Evolutionary conservation across 1,139 yeast species (phyloP), one percentile per base, ranked within the genome.

Genomic region (Nakaseomyces uthaithaninus): DNA sequence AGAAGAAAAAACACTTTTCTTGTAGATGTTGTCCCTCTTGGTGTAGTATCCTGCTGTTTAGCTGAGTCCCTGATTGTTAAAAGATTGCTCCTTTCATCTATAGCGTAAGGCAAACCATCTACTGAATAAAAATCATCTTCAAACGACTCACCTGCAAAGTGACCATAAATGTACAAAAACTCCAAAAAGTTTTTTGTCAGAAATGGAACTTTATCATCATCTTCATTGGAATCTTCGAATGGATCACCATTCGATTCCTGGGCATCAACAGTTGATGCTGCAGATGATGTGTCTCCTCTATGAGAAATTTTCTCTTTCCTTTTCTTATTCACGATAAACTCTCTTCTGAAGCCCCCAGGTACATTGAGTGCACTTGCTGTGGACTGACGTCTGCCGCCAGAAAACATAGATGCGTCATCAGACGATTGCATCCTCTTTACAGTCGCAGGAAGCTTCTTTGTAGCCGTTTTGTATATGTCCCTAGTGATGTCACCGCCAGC

Each of bases 331-430:
- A 72, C 62, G 27, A 80, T 61, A 52, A 71, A 81, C 45, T 79
- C 84, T 50, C 93, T 67, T 55, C 93, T 68, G 55, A 82, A 82
- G 0, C 91, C 91, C 33, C 93, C 93, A 0, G 91, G 91, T 8
- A 82, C 80, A 49, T 81, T 77, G 34, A 82, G 60, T 1, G 77
- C 77, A 44, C 83, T 72, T 1, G 89, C 91, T 16, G 71, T 66
- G 0, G 85, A 77, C 9, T 73, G 76, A 43, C 84, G 65, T 49
- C 87, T 66, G 31, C 43, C 45, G 6, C 46, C 43, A 36, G 43
- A 55, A 33, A 42, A 35, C 14, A 53, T 33, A 36, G 57, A 47
- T 16, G 58, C 43, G 40, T 57, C 59, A 17, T 63, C 61, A 16
- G 54, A 46, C 1, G 66, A 60, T 30, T 52, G 54, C 2, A 54